These are phyloP conservation scores for Lumnitzera racemosa DNA, from an alignment of 345 rosid genomes.

Conservation along the genomic window DNA sequence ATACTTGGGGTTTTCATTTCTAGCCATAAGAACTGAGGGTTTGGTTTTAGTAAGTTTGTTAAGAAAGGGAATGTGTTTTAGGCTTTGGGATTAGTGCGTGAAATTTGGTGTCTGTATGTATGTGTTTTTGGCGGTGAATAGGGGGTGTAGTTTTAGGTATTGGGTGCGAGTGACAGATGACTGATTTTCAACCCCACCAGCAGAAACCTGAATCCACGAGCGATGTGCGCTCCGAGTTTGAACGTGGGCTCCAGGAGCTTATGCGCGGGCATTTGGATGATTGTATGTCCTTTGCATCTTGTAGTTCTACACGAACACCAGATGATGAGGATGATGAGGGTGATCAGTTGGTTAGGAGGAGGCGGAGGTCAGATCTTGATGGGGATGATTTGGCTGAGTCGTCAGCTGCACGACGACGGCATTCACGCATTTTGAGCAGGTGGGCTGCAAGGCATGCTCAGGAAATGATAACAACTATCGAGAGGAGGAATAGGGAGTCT, in stretches of 20 bases:
- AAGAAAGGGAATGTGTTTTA: too few relatives aligned
- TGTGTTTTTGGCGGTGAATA: background rate
- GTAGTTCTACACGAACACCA: conserved; percentile 58
- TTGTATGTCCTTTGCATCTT: conserved; percentile 77
- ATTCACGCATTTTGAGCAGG: conserved; percentile 66
- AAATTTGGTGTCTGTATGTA: background rate
- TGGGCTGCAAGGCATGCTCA: conserved; percentile 99
- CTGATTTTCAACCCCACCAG: conserved; percentile 64
- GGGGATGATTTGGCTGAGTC: conserved; percentile 93
- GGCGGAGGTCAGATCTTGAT: conserved; percentile 80
- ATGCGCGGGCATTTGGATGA: conserved; percentile 89
- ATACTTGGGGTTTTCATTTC: too few relatives aligned
- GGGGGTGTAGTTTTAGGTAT: conserved; percentile 2
- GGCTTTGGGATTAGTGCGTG: too few relatives aligned
- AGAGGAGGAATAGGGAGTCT: conserved; percentile 91
- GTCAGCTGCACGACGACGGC: conserved; percentile 83
- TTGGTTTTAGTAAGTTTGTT: too few relatives aligned
- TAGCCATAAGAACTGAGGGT: too few relatives aligned
- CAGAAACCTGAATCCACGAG: conserved; percentile 70
- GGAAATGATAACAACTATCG: conserved; percentile 95
- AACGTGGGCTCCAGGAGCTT: conserved; percentile 77
- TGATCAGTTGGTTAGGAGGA: conserved; percentile 73
- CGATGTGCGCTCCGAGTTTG: conserved; percentile 51
- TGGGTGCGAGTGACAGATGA: conserved; percentile 40
- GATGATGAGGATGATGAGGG: conserved; percentile 78